phyloP scores from a whole-genome alignment of 768 basidiomycete species.

The Kwoniella sp. region DNA sequence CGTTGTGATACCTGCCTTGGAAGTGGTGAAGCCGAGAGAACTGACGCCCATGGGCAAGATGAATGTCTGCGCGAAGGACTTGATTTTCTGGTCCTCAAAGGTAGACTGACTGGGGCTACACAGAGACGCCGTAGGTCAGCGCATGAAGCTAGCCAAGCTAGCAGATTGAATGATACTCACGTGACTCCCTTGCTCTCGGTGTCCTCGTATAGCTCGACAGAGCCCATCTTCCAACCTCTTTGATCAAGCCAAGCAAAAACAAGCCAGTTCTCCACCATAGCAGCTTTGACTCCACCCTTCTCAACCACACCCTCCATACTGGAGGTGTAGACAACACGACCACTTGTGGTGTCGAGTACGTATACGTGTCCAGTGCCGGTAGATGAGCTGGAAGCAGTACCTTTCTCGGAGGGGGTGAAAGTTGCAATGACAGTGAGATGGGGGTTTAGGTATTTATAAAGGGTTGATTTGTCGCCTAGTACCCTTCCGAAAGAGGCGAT shows the following conservation, averaged over 20 bases:
- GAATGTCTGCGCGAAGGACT: slow-evolving; percentile 70
- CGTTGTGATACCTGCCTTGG: slow-evolving; percentile 82
- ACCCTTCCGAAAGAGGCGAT: slow-evolving; percentile 82
- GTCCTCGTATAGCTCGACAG: slow-evolving; percentile 88
- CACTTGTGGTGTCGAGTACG: slow-evolving; percentile 77
- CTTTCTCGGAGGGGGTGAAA: slow-evolving; percentile 39
- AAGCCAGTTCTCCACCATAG: slow-evolving; percentile 86
- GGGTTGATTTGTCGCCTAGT: slow-evolving; percentile 77
- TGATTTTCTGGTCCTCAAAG: slow-evolving; percentile 62
- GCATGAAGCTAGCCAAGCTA: no score
- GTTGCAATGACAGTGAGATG: slow-evolving; percentile 72
- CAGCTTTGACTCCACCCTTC: slow-evolving; percentile 61
- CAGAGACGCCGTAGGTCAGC: background rate
- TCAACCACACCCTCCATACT: slow-evolving; percentile 59
- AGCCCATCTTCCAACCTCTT: slow-evolving; percentile 73
- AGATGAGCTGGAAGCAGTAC: background rate
- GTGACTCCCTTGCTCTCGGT: slow-evolving; percentile 72
- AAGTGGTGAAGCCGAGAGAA: slow-evolving; percentile 72
- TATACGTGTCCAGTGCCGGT: slow-evolving; percentile 65
- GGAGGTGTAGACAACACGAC: slow-evolving; percentile 70
- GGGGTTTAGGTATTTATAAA: slow-evolving; percentile 94
- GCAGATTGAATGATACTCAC: no score
- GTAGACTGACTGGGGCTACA: slow-evolving; percentile 63
- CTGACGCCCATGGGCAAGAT: slow-evolving; percentile 70
- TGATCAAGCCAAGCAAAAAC: slow-evolving; percentile 78